These are phyloP conservation scores for Neostapfia colusana DNA, from an alignment of 176 grass and related monocot genomes.

Conservation along the genomic window DNA sequence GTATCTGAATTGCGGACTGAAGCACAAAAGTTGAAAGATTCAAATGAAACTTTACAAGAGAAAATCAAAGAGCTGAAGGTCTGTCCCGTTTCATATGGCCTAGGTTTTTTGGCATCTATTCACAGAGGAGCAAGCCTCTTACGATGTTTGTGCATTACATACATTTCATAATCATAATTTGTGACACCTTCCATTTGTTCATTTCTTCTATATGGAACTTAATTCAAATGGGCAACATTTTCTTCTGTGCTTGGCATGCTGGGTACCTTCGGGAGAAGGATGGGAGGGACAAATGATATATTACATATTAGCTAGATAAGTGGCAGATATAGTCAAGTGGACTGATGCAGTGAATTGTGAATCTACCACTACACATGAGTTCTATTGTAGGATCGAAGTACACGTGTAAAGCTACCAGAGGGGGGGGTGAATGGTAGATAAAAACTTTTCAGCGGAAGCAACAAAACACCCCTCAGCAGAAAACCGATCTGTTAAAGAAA, in stretches of 20 bases:
- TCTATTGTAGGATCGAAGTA: too few relatives aligned
- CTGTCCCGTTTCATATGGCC: slow-evolving; percentile 9
- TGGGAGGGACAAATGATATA: background rate
- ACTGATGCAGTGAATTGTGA: background rate
- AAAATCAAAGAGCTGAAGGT: slow-evolving; percentile 99
- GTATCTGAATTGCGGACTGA: slow-evolving; percentile 74
- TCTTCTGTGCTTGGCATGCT: background rate
- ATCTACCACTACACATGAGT: background rate
- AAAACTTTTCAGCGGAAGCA: too few relatives aligned
- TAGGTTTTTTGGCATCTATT: slow-evolving; percentile 12
- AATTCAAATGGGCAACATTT: background rate
- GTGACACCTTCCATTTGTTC: background rate
- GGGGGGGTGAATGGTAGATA: too few relatives aligned
- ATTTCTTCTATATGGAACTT: slow-evolving; percentile 9
- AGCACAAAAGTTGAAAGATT: slow-evolving; percentile 83
- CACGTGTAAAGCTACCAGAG: too few relatives aligned
- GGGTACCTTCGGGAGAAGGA: background rate
- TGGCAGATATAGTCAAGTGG: background rate
- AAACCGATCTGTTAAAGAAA: too few relatives aligned
- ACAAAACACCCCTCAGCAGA: too few relatives aligned
- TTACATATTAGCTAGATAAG: background rate
- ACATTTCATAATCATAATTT: slow-evolving; percentile 8
- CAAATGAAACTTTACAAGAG: slow-evolving; percentile 82
- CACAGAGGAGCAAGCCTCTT: background rate
- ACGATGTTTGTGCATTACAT: background rate